phyloP scores from a whole-genome alignment of 1,284 basidiomycete genomes.

The Trichosporon sp. region DNA sequence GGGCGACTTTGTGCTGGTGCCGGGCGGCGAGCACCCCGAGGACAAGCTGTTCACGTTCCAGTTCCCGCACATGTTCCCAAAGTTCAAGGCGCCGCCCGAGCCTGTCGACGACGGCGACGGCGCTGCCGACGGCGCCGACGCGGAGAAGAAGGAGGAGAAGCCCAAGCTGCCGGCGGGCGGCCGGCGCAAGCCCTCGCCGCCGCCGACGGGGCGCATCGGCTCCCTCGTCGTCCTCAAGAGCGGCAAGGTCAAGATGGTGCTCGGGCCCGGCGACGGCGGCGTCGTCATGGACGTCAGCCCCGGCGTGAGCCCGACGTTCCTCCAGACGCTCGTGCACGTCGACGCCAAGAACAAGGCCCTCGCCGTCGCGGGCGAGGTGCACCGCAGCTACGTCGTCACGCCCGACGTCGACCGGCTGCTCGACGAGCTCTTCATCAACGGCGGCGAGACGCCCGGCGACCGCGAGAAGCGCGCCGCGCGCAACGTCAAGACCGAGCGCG shows the following conservation, averaged over 20 bases:
- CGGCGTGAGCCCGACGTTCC: constrained; percentile 79
- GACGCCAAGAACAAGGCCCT: constrained; percentile 60
- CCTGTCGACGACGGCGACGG: not conserved
- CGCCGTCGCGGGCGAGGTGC: constrained; percentile 74
- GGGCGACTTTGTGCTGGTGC: constrained; percentile 63
- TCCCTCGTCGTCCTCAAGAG: constrained; percentile 75
- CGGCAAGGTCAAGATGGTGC: constrained; percentile 78
- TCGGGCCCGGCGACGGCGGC: constrained; percentile 72
- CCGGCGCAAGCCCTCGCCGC: constrained; percentile 42
- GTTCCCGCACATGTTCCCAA: constrained; percentile 83
- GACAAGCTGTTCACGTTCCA: constrained; percentile 80
- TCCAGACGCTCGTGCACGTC: constrained; percentile 78
- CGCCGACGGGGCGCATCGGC: constrained; percentile 72
- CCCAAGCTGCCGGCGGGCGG: constrained; percentile 24
- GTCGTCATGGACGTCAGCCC: constrained; percentile 80
- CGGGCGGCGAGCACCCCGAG: constrained; percentile 54
- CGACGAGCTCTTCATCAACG: constrained; percentile 58
- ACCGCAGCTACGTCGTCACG: constrained; percentile 77
- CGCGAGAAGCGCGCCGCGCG: constrained; percentile 42
- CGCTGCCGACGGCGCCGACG: constrained; percentile 37
- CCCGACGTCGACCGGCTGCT: constrained; percentile 78
- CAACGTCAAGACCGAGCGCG: constrained; percentile 51
- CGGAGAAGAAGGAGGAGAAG: constrained; percentile 27
- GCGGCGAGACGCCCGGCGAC: constrained; percentile 46
- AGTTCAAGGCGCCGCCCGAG: constrained; percentile 53